Evolutionary conservation across 805 yeast species (phyloP).

Genomic region (Wickerhamomyces pijperi): DNA sequence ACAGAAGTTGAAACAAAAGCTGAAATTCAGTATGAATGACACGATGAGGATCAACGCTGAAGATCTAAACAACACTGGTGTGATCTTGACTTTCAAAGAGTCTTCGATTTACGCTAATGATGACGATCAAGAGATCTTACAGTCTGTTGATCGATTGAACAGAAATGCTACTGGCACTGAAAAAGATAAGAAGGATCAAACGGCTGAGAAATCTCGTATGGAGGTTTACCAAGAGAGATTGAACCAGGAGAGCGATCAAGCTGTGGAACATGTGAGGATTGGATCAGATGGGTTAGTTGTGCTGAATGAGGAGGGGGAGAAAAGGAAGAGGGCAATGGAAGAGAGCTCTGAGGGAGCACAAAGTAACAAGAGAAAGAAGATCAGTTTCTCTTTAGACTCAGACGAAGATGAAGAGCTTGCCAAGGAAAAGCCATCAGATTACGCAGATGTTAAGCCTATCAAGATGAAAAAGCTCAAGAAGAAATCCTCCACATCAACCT

Average conservation of each 20-base stretch:
- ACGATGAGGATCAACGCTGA: too few relatives aligned
- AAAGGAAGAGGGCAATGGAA: neutral
- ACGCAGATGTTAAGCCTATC: slow-evolving; percentile 17
- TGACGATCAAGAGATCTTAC: too few relatives aligned
- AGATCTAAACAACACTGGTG: slow-evolving; percentile 4
- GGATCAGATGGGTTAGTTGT: too few relatives aligned
- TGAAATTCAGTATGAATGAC: too few relatives aligned
- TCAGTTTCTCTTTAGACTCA: slow-evolving; percentile 8
- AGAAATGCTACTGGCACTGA: too few relatives aligned
- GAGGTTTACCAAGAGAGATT: slow-evolving; percentile 11
- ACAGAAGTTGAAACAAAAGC: too few relatives aligned
- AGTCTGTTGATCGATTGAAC: slow-evolving; percentile 9
- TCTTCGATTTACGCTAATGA: slow-evolving; percentile 11
- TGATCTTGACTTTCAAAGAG: slow-evolving; percentile 17
- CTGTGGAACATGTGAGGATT: slow-evolving; percentile 3
- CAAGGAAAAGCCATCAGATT: slow-evolving; percentile 8
- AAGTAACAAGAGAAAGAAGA: slow-evolving; percentile 1
- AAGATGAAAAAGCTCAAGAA: slow-evolving; percentile 21
- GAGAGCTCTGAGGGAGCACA: too few relatives aligned
- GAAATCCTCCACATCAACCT: slow-evolving; percentile 4
- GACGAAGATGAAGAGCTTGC: slow-evolving; percentile 8
- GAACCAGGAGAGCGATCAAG: slow-evolving; percentile 1
- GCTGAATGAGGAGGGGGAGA: too few relatives aligned
- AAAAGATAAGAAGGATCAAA: neutral
- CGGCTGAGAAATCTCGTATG: slow-evolving; percentile 4